Base-by-base conservation (phyloP, 352 stramenopile species). In the Globisporangium heterothallicum region DNA sequence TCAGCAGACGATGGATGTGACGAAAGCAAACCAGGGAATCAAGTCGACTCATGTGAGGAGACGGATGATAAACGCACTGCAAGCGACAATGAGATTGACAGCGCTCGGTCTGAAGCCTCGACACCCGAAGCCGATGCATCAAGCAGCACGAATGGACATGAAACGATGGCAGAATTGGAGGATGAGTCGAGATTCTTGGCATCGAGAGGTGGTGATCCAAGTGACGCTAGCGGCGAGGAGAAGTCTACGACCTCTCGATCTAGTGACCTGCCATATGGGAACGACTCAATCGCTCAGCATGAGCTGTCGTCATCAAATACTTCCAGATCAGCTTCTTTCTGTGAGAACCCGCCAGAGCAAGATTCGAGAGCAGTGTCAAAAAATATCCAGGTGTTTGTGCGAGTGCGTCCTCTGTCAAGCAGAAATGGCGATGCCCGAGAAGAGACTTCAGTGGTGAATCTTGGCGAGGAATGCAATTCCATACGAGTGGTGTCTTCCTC, bases 311-410 rank as follows among this genome's bases (percentile, higher is more conserved):
- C 10, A 34, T n/a, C 8, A 24, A 12, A 9, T 19, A 14, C 24
- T 1, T 2, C 18, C 19, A 26, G 13, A 40, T 5, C 14, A 18
- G 25, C 16, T 22, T 40, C 38, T 32, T 9, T 19, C 19, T 16
- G 26, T 5, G 19, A 42, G 6, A 24, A 21, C 13, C 45, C 27
- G 19, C 25, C 19, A 25, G 43, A 59, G 6, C 25, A 29, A 18
- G 27, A 30, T 12, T 5, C 16, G 26, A 46, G 24, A 42, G 19
- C 26, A 2, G 51, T 48, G 3, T 52, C 64, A 27, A 59, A 49
- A 35, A 61, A 56, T 38, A 86, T 90, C 16, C 74, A 86, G 65
- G 78, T 92, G 16, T 62, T 86, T 46, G 68, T 92, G 41, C 73
- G 81, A n/a, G 72, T 92, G n/a, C 76, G 81, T 22, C 81, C 78